Base-by-base conservation (phyloP, 2,329 filamentous ascomycete genomes). In the Saccharata proteae region DNA sequence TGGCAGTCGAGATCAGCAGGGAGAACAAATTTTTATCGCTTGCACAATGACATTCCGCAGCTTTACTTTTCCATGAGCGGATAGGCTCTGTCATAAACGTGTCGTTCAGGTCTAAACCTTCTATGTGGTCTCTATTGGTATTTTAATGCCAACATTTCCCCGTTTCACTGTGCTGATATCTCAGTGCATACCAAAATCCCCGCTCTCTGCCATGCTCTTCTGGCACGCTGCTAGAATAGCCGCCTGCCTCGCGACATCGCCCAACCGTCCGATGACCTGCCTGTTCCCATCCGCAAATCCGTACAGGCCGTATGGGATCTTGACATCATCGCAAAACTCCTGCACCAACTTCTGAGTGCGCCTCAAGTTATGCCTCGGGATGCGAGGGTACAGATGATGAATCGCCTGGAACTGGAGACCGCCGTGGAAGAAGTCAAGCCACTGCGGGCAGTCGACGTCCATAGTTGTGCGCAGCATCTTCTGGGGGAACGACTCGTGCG, bases 381-480 rank as follows among this genome's bases (percentile, higher is more conserved):
- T 63, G 4, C 77, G 64, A 3, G 77, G 77, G 45, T 75, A 81
- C 8, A 81, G 52, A 42, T 82, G 77, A 51, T 82, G 77, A 2
- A 80, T 67, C 5, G 70, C 75, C 52, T 81, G 77, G 55, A 81
- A 82, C 54, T 81, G 77, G 16, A 82, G 59, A 1, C 77, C 77
- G 29, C 77, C 77, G 49, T 82, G 77, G 46, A 80, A 64, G 43
- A 74, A 81, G 49, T 82, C 77, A 16, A 82, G 57, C 77, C 77
- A 82, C 15, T 64, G 58, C 0, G 77, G 77, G 52, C 77, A 81
- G 43, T 79, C 74, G 28, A 82, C 71, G 44, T 82, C 77, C 75
- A 81, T 79, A 16, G 76, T 80, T 3, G 77, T 81, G 26, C 77
- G 66, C 21, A 81, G 58, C 64, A 78, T 76, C 44, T 73, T 72